Conservation (phyloP, 371 early-diverging fungal genomes). For the Smittium mucronatum region DNA sequence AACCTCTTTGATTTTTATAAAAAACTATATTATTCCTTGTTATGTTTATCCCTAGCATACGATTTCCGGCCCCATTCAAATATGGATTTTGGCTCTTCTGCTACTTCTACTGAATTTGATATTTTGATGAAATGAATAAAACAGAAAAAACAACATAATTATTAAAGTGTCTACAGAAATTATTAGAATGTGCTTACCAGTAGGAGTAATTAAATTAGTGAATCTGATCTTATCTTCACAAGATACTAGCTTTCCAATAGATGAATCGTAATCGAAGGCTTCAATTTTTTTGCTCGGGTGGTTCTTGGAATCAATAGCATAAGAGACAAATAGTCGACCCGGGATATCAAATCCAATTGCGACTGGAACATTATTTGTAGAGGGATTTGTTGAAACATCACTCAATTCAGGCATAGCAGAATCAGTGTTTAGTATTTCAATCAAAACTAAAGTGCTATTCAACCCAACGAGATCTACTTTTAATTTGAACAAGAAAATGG, state of each 20-base stretch:
- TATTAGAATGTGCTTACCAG: neutral
- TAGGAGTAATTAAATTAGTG: neutral
- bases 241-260: neutral
- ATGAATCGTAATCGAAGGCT: neutral
- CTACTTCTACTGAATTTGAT: neutral
- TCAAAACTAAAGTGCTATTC: neutral
- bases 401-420: too few species aligned
- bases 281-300: neutral
- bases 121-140: too few species aligned
- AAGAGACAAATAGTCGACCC: neutral
- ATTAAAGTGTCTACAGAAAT: too few species aligned
- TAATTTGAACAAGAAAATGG: neutral
- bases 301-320: neutral
- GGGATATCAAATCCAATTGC: neutral
- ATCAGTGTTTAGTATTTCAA: neutral
- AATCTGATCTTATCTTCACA: neutral
- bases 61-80: slow-evolving; percentile 10
- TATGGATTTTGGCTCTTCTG: slow-evolving; percentile 1
- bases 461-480: neutral
- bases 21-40: too few species aligned
- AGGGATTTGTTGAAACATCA: neutral
- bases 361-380: neutral
- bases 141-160: too few species aligned
- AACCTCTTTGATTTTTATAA: too few species aligned
- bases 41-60: neutral